phyloP scores from a whole-genome alignment of 1,139 yeast species.

The Candida sojae region DNA sequence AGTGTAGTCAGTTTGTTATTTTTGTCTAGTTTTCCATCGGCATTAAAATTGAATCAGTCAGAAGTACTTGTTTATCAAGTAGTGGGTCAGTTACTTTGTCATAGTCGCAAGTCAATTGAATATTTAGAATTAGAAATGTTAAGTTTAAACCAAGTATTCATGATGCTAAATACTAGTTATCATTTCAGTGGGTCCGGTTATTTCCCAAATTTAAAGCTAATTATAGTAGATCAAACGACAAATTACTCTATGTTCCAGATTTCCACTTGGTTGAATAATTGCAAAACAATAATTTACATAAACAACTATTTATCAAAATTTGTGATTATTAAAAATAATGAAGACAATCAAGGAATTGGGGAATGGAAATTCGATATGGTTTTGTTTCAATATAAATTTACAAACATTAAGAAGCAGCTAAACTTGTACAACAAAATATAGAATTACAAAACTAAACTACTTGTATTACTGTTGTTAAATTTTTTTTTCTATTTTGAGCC shows the following conservation, averaged over 20 bases:
- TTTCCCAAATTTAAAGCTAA: constrained; percentile 5
- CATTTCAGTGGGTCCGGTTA: not conserved
- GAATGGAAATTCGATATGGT: constrained; percentile 1
- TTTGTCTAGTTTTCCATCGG: not conserved
- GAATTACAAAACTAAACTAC: no score
- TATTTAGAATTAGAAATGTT: constrained; percentile 10
- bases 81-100: constrained; percentile 1
- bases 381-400: constrained; percentile 1
- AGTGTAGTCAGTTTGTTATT: not conserved
- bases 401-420: not conserved
- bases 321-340: not conserved
- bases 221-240: constrained; percentile 13
- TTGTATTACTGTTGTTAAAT: no score
- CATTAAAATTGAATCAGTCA: not conserved
- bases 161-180: not conserved
- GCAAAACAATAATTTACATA: constrained; percentile 2
- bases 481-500: no score
- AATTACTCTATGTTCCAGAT: constrained; percentile 5
- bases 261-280: constrained; percentile 7
- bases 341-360: not conserved
- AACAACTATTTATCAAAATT: constrained; percentile 6
- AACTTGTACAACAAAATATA: not conserved
- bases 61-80: constrained; percentile 1
- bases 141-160: constrained; percentile 5
- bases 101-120: constrained; percentile 4